Evolutionary conservation across 441 rosid species (phyloP).

Genomic region (Gossypium schwendimanii): DNA sequence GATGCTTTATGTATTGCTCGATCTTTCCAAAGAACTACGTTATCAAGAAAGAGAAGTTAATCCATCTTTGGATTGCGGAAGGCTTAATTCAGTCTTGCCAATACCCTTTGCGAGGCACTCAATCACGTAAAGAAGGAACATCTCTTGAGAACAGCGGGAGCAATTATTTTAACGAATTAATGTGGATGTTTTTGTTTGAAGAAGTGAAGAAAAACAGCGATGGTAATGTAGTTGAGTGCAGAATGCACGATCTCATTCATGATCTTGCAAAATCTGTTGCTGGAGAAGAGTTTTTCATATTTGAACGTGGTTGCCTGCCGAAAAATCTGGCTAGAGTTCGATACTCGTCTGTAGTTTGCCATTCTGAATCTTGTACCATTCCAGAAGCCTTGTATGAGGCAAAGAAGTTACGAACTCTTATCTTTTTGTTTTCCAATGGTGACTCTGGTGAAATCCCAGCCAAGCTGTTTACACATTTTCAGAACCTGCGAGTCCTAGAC

Average conservation of each 20-base stretch:
- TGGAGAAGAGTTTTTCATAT: not conserved
- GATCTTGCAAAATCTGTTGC: not conserved
- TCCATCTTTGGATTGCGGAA: constrained; percentile 11
- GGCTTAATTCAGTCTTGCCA: not conserved
- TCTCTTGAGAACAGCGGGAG: not conserved
- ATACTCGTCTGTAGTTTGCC: not conserved
- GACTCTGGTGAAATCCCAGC: constrained; percentile 3
- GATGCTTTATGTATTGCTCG: constrained; percentile 10
- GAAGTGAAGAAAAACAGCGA: not conserved
- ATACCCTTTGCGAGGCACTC: too few relatives aligned
- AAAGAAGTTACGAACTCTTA: constrained; percentile 16
- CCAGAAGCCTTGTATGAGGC: constrained; percentile 18
- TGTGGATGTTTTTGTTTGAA: not conserved
- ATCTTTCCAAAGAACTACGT: constrained; percentile 1
- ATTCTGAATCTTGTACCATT: not conserved
- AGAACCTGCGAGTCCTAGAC: constrained; percentile 11
- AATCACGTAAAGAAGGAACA: not conserved
- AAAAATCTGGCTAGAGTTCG: constrained; percentile 1
- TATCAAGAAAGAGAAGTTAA: not conserved
- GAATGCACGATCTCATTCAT: not conserved
- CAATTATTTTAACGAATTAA: not conserved
- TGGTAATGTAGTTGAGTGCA: not conserved
- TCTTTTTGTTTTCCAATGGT: not conserved
- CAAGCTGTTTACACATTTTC: constrained; percentile 12
- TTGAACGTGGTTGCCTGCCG: not conserved